These are phyloP conservation scores for Rhizopogon salebrosus DNA, from an alignment of 768 basidiomycete genomes.

Conservation along the genomic window DNA sequence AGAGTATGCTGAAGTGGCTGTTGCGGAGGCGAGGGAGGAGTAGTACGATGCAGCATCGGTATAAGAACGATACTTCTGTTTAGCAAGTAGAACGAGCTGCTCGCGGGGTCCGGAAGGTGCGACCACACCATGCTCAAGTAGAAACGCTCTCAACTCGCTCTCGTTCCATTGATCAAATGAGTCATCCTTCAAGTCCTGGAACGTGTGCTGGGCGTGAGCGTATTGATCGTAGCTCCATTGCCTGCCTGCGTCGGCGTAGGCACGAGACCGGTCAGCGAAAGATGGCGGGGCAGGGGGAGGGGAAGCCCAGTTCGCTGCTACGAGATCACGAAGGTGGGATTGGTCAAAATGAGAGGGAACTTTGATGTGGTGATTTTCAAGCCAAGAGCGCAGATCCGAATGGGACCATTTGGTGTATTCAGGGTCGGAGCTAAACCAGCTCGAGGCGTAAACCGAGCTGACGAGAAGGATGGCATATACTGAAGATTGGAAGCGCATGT, in stretches of 20 bases:
- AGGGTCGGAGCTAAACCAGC: conserved; percentile 43
- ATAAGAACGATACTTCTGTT: conserved; percentile 61
- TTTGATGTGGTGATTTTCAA: conserved; percentile 58
- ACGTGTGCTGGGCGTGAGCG: conserved; percentile 55
- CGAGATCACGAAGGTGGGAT: conserved; percentile 40
- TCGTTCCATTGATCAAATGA: conserved; percentile 85
- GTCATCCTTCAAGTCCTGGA: conserved; percentile 51
- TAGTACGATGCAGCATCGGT: conserved; percentile 54
- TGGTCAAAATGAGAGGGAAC: conserved; percentile 41
- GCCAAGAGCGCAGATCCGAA: conserved; percentile 61
- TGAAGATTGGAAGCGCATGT: conserved; percentile 13
- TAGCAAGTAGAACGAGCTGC: conserved; percentile 73
- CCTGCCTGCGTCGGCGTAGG: conserved; percentile 19
- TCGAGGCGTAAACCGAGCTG: conserved; percentile 38
- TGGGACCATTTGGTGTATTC: conserved; percentile 55
- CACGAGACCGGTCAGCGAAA: conserved; percentile 16
- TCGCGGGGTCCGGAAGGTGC: conserved; percentile 76
- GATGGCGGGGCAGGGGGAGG: conserved; percentile 25
- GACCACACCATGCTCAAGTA: conserved; percentile 84
- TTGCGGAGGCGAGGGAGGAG: conserved; percentile 41
- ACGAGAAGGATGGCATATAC: conserved; percentile 28
- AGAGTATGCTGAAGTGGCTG: conserved; percentile 49
- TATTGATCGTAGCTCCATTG: conserved; percentile 64
- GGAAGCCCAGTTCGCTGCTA: conserved; percentile 55
- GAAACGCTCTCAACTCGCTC: conserved; percentile 70